Evolutionary conservation across 176 grass and related monocot genomes (phyloP), one percentile per base, ranked within the genome.

Genomic region (Triticum urartu): DNA sequence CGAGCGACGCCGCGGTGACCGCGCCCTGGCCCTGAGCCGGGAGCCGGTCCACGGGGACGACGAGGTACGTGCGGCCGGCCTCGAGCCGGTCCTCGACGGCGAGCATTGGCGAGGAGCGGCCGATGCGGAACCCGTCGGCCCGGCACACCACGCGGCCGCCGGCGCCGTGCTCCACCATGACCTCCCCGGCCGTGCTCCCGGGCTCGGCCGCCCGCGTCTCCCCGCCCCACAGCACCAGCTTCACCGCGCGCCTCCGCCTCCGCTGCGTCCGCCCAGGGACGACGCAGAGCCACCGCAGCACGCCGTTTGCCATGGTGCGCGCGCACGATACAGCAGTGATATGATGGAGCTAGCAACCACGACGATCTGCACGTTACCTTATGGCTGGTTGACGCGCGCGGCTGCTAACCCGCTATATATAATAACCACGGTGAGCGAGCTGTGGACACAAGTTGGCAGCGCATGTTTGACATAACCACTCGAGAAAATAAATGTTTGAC

Each of bases 141-240:
- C 76, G 85, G 87, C 92, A 95, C 12, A 97, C 86, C 35, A 94
- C 75, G n/a, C 81, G 24, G 1, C 79, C 87, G 0, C 71, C 79
- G 30, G 72, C 84, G 2, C 75, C 79, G 76, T 91, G 89, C 54
- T 89, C 75, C 84, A 83, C 20, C 89, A 95, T 91, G 69, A 91
- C 56, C 83, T 95, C 92, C 63, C 90, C 82, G 3, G 87, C 91
- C 56, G 79, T 71, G 21, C 2, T 34, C 75, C 81, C 81, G 1
- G 72, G 50, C 21, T 45, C 77, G 11, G 39, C 68, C 50, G 33
- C 42, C 48, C 63, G 69, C 26, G 21, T n/a, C 72, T 87, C 70
- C 30, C 88, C 90, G 12, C 92, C 92, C 92, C 90, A 97, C 75
- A 93, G 39, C 89, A 95, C 89, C 58, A 95, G 89, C 84, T 81